Base-by-base conservation (phyloP, 1,284 basidiomycete genomes). In the Fomitiporia mediterranea region DNA sequence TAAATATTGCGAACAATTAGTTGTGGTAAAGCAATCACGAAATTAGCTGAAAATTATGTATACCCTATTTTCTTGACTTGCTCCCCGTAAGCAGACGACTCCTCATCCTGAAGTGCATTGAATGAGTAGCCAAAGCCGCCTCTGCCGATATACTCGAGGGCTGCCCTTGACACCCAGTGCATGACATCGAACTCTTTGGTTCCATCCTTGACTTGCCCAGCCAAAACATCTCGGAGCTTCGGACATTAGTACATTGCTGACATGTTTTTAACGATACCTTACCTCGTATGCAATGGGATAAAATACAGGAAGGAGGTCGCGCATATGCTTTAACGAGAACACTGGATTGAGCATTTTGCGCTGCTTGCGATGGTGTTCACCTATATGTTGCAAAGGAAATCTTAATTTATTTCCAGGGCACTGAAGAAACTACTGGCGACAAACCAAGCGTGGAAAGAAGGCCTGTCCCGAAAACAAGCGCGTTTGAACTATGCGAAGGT, bases 71-170 rank as follows among this genome's bases (percentile, higher is more conserved):
- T 60, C 60, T 72, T 73, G 23, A 69, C 55, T 1, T 67, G 62
- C 8, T 63, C 53, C 43, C 65, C 59, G 59, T 74, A 70, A 19
- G 63, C 59, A 60, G 72, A 61, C 34, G 59, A 51, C 4, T 58
- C 47, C 17, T 65, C 59, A 11, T 65, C 57, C 9, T 60, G 59
- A n/a, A 76, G 64, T 1, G 69, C 50, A 55, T 74, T 70, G 53
- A 78, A 77, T 0, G 72, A 71, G 58, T 75, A 70, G 2, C 76
- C 72, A n/a, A 74, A 58, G 1, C 71, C 72, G 8, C 63, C 66
- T 61, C 67, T 67, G 11, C 69, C 68, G 34, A 72, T 65, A 21
- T 68, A 59, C 56, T 72, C 71, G n/a, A 72, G 55, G 21, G 74
- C 71, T 3, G 67, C 66, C 13, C 69, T 66, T 1, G 67, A 63